Evolutionary conservation across 2,329 filamentous ascomycete genomes (phyloP), one percentile per base, ranked within the genome.

Genomic region (Dryadomyces quercivorus): DNA sequence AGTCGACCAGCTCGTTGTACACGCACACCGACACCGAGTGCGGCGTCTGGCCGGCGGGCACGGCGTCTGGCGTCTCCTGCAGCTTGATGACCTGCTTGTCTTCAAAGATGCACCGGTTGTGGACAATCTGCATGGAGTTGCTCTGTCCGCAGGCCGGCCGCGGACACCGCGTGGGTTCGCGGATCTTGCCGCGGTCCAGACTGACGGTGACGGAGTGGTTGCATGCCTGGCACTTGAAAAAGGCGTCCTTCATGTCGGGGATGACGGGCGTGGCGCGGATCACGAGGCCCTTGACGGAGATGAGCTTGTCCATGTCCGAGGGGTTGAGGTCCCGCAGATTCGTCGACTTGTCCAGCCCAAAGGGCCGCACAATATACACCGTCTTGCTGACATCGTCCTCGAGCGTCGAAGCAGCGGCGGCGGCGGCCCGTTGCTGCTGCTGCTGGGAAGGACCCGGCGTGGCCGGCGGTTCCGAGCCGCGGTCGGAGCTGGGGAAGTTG

Each of bases 21-120:
- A 91, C 88, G 64, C 92, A 96, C 51, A 98, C 81, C 0, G 92
- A 96, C 26, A 98, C 93, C 0, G 92, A 95, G 69, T 98, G 93
- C 15, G 93, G 93, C 20, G 93, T 98, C 70, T 98, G 93, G 18
- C 93, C 93, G 60, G 95, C 86, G 50, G 93, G 93, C 18, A 98
- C 86, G 42, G 83, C 88, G 68, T 98, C 93, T 0, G 93, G 93
- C 0, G 93, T 98, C 70, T 98, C 93, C 70, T 98, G 93, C 44
- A 98, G 76, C 69, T 98, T 98, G 72, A 98, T 95, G 57, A 98
- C 89, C 67, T 98, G 93, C 74, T 98, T 98, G 68, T 98, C 93
- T 54, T 91, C 86, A 64, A 98, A 98, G 9, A 81, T 80, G 61
- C 90, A 97, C 57, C 93, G 85, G 69, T 98, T 98, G 74, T 98